Conservation (phyloP, 2,329 filamentous ascomycete genomes). For the Fusarium cyanostomum region DNA sequence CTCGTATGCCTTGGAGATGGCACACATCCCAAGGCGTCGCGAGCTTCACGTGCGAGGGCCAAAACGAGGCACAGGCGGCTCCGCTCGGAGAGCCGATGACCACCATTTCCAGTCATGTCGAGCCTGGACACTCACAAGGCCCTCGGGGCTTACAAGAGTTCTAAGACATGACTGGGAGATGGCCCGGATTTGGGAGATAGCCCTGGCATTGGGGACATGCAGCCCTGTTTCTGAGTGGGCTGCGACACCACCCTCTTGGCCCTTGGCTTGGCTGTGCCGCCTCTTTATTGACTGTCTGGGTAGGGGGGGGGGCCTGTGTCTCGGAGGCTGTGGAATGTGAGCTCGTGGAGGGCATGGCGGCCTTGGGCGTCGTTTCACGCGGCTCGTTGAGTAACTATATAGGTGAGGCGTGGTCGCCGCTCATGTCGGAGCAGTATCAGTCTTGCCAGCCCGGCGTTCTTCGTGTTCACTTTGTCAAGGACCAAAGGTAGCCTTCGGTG, state of each 20-base stretch:
- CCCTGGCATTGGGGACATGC: background rate
- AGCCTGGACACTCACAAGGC: constrained; percentile 31
- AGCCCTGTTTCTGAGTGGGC: constrained; percentile 34
- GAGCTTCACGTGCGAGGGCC: constrained; percentile 39
- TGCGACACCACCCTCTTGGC: constrained; percentile 22
- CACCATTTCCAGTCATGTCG: constrained; percentile 30
- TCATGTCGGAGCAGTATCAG: constrained; percentile 4
- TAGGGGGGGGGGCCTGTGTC: constrained; percentile 21
- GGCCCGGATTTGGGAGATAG: constrained; percentile 22
- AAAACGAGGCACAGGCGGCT: constrained; percentile 27
- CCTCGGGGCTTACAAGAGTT: constrained; percentile 29
- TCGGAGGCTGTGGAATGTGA: constrained; percentile 29
- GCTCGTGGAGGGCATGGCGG: background rate
- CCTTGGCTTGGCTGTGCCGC: constrained; percentile 16
- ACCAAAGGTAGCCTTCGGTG: constrained; percentile 33
- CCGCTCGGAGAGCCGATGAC: constrained; percentile 40
- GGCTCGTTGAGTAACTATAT: constrained; percentile 32
- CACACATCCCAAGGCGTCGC: background rate
- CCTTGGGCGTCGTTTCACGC: background rate
- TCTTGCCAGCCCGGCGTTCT: constrained; percentile 25
- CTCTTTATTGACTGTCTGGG: constrained; percentile 16
- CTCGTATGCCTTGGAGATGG: constrained; percentile 21
- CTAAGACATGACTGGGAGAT: constrained; percentile 36
- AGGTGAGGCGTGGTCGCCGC: constrained; percentile 25
- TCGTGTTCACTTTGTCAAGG: constrained; percentile 23